Evolutionary conservation across 306 rosid species (phyloP), one percentile per base, ranked within the genome.

Genomic region (Vachellia collinsii): DNA sequence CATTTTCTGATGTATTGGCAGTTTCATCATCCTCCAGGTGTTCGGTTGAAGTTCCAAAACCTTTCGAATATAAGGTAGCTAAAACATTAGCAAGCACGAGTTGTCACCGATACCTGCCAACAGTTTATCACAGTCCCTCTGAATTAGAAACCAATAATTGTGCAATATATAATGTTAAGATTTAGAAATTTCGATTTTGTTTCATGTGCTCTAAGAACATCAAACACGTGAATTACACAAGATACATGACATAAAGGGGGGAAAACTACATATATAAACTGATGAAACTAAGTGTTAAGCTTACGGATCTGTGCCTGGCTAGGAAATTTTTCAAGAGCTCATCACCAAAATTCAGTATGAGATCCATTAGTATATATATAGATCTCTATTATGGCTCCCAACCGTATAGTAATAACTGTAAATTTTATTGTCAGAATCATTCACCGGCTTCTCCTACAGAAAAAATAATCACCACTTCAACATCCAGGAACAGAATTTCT

Each of bases 61-160:
- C 99, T 68, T 86, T 83, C 0, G 93, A 86, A 86, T 72, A 90
- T 84, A 95, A 83, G 47, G 91, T 77, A 79, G 91, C 89, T 29
- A 91, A 84, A 86, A 89, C 77, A 78, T 82, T 90, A 46, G 98
- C 95, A 59, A 91, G 88, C 75, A 89, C 81, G 88, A 74, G 90
- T 91, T 63, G 88, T 81, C 16, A 75, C 70, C n/a, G 97, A 90
- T 62, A 95, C 97, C 99, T 95, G 91, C 84, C 82, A 76, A 77
- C 7, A 62, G 34, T 1, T 29, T 64, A 36, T 74, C 59, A 76
- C 78, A 16, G 42, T 71, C 38, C 69, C 34, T 50, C 58, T 63
- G 23, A 74, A 61, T 37, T 12, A 72, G 34, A 64, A 20, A 29
- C 34, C 39, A 77, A 77, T 23, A 3, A 69, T 12, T 39, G 2